Evolutionary conservation across 176 grass and related monocot species (phyloP).

Genomic region (Hordeum marinum): DNA sequence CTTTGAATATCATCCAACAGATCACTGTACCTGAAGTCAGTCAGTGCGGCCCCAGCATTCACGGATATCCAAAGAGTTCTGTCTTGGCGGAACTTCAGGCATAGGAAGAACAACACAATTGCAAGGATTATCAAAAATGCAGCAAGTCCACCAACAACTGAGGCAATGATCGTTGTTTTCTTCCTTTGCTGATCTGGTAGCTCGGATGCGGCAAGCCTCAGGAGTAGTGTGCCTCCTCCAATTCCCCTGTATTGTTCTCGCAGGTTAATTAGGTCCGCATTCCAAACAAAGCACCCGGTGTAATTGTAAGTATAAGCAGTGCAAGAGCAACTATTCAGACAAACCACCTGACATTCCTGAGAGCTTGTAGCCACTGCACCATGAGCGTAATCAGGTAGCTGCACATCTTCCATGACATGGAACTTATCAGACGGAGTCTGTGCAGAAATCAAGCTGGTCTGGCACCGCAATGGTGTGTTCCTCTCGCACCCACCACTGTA

Average conservation of each 20-base stretch:
- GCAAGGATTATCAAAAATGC: constrained; percentile 23
- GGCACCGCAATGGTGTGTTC: constrained; percentile 47
- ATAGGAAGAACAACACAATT: constrained; percentile 16
- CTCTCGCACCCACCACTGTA: constrained; percentile 53
- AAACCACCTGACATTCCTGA: constrained; percentile 44
- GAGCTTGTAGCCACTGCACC: constrained; percentile 10
- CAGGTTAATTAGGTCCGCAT: constrained; percentile 52
- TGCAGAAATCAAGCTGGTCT: constrained; percentile 21
- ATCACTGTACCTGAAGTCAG: constrained; percentile 57
- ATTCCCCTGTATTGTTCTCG: constrained; percentile 39
- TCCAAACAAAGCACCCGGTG: constrained; percentile 61
- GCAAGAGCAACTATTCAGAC: constrained; percentile 65
- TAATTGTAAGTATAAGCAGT: constrained; percentile 53
- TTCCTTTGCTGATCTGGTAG: constrained; percentile 39
- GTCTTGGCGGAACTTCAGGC: constrained; percentile 30
- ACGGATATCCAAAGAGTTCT: constrained; percentile 42
- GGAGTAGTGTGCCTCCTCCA: constrained; percentile 49
- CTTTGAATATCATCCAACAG: constrained; percentile 1
- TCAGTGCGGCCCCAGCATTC: constrained; percentile 39
- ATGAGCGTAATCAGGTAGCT: constrained; percentile 43
- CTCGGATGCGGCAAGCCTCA: constrained; percentile 70
- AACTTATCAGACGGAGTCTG: constrained; percentile 51
- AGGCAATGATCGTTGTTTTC: constrained; percentile 24
- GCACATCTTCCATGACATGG: constrained; percentile 24
- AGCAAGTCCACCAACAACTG: constrained; percentile 38